phyloP scores from a whole-genome alignment of 257 asterid genomes.

The Lavandula angustifolia region DNA sequence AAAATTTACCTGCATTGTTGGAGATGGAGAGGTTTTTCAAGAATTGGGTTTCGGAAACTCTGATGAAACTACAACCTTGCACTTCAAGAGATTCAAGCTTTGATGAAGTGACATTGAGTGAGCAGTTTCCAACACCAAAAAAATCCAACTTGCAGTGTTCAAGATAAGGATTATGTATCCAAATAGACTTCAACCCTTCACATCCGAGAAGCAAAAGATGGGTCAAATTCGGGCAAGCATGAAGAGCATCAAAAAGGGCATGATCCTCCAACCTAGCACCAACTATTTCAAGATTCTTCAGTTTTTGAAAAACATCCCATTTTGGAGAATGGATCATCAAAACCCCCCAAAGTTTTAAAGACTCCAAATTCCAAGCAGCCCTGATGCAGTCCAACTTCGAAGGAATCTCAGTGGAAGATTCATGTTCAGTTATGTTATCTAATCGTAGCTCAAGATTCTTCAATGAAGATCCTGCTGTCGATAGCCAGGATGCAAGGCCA shows the following conservation, averaged over 20 bases:
- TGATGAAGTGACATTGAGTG: conserved; percentile 55
- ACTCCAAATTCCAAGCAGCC: conserved; percentile 73
- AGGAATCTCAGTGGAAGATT: conserved; percentile 40
- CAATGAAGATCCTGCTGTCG: conserved; percentile 50
- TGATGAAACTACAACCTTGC: conserved; percentile 85
- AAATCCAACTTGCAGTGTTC: conserved; percentile 80
- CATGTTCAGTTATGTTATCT: conserved; percentile 67
- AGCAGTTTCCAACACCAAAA: conserved; percentile 72
- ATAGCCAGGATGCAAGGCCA: conserved; percentile 76
- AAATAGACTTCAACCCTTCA: conserved; percentile 65
- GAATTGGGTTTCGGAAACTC: conserved; percentile 58
- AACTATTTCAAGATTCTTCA: conserved; percentile 83
- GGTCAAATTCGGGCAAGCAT: conserved; percentile 75
- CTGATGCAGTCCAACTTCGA: conserved; percentile 76
- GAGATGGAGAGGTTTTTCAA: conserved; percentile 69
- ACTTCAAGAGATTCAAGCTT: conserved; percentile 71
- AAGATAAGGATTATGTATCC: conserved; percentile 62
- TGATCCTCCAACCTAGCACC: conserved; percentile 83
- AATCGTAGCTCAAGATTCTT: conserved; percentile 82
- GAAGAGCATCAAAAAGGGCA: conserved; percentile 58
- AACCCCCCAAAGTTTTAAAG: conserved; percentile 93
- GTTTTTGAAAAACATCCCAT: conserved; percentile 75
- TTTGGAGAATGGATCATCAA: conserved; percentile 69
- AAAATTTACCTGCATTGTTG: conserved; percentile 67
- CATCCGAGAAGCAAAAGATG: conserved; percentile 83